Evolutionary conservation across 2,329 filamentous ascomycete genomes (phyloP).

Genomic region (Arachnopeziza araneosa): DNA sequence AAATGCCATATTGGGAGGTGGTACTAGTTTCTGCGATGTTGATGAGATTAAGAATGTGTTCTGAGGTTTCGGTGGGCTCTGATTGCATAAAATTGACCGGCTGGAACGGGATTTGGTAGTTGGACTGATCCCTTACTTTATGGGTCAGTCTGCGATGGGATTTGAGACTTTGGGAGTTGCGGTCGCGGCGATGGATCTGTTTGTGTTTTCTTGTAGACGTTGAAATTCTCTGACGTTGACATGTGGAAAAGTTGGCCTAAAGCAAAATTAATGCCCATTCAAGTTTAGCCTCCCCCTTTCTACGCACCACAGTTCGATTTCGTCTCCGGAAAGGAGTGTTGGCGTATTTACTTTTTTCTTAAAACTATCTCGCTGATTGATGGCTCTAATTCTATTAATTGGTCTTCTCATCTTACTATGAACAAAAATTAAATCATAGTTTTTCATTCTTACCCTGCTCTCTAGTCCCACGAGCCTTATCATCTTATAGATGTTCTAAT

Average conservation of each 20-base stretch:
- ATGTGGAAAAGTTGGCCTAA: not conserved
- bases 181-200: slow-evolving; percentile 3
- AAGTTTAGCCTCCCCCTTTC: not conserved
- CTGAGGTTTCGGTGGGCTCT: slow-evolving; percentile 46
- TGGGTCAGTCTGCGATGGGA: slow-evolving; percentile 26
- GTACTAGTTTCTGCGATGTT: slow-evolving; percentile 30
- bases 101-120: slow-evolving; percentile 10
- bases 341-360: too few relatives aligned
- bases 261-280: not conserved
- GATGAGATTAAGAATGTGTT: slow-evolving; percentile 36
- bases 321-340: too few relatives aligned
- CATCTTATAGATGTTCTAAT: not conserved
- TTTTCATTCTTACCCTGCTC: not conserved
- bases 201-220: slow-evolving; percentile 7
- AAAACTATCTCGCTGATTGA: too few relatives aligned
- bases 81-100: slow-evolving; percentile 58
- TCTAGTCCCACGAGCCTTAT: not conserved
- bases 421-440: too few relatives aligned
- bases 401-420: not conserved
- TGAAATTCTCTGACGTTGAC: slow-evolving; percentile 7
- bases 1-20: slow-evolving; percentile 53
- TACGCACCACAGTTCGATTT: too few relatives aligned
- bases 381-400: too few relatives aligned
- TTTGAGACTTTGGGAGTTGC: slow-evolving; percentile 8
- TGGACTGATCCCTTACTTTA: slow-evolving; percentile 31